These are phyloP conservation scores for Talaromyces sp. DNA, from an alignment of 2,329 filamentous ascomycete species.

Conservation along the genomic window DNA sequence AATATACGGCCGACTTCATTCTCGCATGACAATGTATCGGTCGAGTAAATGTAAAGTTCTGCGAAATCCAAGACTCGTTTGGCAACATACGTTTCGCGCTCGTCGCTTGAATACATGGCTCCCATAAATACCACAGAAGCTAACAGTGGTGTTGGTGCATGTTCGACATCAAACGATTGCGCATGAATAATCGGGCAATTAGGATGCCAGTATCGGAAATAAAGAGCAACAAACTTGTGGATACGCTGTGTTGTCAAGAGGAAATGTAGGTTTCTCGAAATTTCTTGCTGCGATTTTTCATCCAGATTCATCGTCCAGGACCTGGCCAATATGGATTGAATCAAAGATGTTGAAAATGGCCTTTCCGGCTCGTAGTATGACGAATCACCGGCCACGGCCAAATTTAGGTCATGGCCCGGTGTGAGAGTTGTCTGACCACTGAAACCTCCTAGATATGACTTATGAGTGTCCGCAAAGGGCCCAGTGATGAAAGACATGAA, in stretches of 20 bases:
- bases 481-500: slow-evolving; percentile 36
- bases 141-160: slow-evolving; percentile 33
- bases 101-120: slow-evolving; percentile 41
- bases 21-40: slow-evolving; percentile 38
- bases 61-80: slow-evolving; percentile 40
- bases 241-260: slow-evolving; percentile 39
- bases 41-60: slow-evolving; percentile 41
- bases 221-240: slow-evolving; percentile 37
- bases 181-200: slow-evolving; percentile 42
- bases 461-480: slow-evolving; percentile 28
- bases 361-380: slow-evolving; percentile 32
- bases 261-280: slow-evolving; percentile 35
- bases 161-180: slow-evolving; percentile 38
- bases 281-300: slow-evolving; percentile 33
- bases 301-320: slow-evolving; percentile 36
- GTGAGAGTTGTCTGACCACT: slow-evolving; percentile 16
- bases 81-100: slow-evolving; percentile 33
- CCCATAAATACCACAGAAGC: slow-evolving; percentile 40
- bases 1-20: slow-evolving; percentile 35
- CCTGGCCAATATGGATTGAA: slow-evolving; percentile 37
- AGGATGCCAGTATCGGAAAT: slow-evolving; percentile 44
- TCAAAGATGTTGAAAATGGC: slow-evolving; percentile 34
- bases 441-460: slow-evolving; percentile 18
- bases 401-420: slow-evolving; percentile 16
- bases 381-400: slow-evolving; percentile 18